Percentiles rank a stretch among this genome's conserved stretches.
These are phyloP conservation scores for Cyclocybe cylindracea DNA, from an alignment of 768 basidiomycete species.

Conservation along the genomic window DNA sequence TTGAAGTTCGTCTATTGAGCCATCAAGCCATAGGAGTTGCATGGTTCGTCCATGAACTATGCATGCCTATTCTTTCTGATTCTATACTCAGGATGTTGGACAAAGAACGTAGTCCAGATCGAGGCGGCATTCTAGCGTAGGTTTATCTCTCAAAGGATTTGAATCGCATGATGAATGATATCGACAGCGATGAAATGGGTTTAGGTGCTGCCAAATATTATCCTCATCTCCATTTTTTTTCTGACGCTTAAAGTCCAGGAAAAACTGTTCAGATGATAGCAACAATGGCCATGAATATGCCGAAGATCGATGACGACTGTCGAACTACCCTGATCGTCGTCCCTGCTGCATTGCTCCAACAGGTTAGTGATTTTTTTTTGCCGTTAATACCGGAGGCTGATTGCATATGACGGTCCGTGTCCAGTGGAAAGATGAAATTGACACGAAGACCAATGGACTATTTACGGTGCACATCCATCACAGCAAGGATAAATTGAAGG, in stretches of 20 bases:
- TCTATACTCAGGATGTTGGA: slow-evolving; percentile 59
- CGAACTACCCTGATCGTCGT: slow-evolving; percentile 74
- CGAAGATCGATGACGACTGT: slow-evolving; percentile 41
- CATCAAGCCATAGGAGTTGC: slow-evolving; percentile 80
- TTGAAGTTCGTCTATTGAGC: slow-evolving; percentile 68
- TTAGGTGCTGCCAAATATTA: slow-evolving; percentile 36
- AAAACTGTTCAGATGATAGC: slow-evolving; percentile 85
- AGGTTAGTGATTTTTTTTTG: slow-evolving; percentile 37
- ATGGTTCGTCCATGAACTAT: slow-evolving; percentile 42
- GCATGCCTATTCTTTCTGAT: neutral
- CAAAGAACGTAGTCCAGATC: slow-evolving; percentile 52
- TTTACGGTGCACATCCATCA: slow-evolving; percentile 72
- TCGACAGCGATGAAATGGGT: slow-evolving; percentile 67
- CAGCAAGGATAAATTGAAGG: slow-evolving; percentile 67
- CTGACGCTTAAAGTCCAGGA: slow-evolving; percentile 28
- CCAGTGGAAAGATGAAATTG: slow-evolving; percentile 76
- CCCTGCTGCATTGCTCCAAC: slow-evolving; percentile 72
- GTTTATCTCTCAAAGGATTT: slow-evolving; percentile 13
- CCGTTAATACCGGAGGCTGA: neutral
- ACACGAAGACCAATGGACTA: slow-evolving; percentile 62
- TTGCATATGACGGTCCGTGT: neutral
- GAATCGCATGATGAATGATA: too few relatives aligned
- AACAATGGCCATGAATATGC: slow-evolving; percentile 68
- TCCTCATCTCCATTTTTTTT: neutral
- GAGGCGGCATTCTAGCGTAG: slow-evolving; percentile 66